These are phyloP conservation scores for Durio zibethinus DNA, from an alignment of 345 rosid species.

Conservation along the genomic window DNA sequence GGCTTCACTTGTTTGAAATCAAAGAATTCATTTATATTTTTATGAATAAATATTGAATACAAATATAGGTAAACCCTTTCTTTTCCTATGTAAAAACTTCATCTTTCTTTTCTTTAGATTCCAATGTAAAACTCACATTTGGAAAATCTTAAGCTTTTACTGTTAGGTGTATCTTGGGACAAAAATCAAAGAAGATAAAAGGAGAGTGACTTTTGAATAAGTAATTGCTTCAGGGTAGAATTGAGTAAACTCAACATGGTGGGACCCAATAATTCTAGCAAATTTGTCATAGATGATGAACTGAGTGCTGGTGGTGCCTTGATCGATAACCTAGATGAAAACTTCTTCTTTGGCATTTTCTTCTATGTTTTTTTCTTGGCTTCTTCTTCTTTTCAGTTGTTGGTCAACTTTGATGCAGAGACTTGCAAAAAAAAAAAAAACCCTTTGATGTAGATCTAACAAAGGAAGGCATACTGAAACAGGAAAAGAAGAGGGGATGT, in stretches of 20 bases:
- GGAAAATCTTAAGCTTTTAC: background rate
- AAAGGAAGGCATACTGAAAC: too few relatives aligned
- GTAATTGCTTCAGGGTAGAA: slow-evolving; percentile 88
- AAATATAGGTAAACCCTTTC: background rate
- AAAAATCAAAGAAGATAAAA: background rate
- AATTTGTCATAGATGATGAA: slow-evolving; percentile 73
- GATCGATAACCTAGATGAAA: slow-evolving; percentile 71
- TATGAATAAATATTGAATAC: background rate
- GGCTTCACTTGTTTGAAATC: background rate
- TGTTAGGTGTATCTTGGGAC: background rate
- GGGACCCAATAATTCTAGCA: slow-evolving; percentile 64
- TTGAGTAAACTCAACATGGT: slow-evolving; percentile 94
- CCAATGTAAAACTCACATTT: background rate
- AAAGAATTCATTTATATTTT: background rate
- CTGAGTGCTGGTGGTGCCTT: slow-evolving; percentile 90
- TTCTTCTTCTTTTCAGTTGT: background rate
- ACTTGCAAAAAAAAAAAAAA: too few relatives aligned
- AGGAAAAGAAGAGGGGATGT: too few relatives aligned
- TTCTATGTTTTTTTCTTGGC: too few relatives aligned
- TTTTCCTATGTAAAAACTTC: background rate
- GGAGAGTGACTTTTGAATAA: background rate
- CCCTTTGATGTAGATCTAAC: too few relatives aligned
- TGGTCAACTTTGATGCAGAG: background rate
- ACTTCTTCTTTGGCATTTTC: slow-evolving; percentile 29
- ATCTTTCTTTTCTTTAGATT: too few relatives aligned